Evolutionary conservation across 305 asterid genomes (phyloP), one percentile per base, ranked within the genome.

Genomic region (Plantago coronopus): DNA sequence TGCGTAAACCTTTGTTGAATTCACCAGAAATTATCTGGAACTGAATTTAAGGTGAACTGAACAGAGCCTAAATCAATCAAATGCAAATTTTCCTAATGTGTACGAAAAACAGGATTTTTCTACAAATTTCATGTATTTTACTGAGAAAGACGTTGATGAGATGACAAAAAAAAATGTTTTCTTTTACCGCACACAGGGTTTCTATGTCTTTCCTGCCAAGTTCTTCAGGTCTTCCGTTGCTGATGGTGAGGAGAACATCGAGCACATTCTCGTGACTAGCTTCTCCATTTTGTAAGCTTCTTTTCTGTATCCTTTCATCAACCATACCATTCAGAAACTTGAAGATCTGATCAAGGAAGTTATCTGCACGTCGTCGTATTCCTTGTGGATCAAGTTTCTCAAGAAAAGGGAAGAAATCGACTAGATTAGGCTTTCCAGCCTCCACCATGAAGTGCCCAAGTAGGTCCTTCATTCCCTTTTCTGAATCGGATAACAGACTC

Each of bases 281-380:
- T 50, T 22, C 57, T 31, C 3, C 34, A 50, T 12, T 10, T 14
- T 50, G 27, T 21, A 16, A 20, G 11, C 13, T 50, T 37, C 57
- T 31, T 22, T 50, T 50, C 12, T 50, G 37, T 18, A 50, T 4
- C n/a, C 57, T 50, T 50, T 50, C 57, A 14, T 22, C 57, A 21
- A 50, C 22, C 57, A 50, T 21, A 5, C n/a, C 23, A 20, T 17
- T 22, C 18, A 21, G 27, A 22, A 50, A 8, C 37, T 22, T 31
- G 12, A 14, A 12, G 13, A 50, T 21, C 57, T 16, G 17, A 17
- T 17, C 57, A 21, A 50, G 22, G 22, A 21, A 50, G n/a, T 0
- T 0, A 50, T 27, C 22, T 8, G 27, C 27, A 5, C 57, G n/a
- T 14, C 34, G 37, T 12, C 15, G 57, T 20, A 13, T 22, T 3